Evolutionary conservation across 441 rosid genomes (phyloP).

Genomic region (Adansonia rubrostipa): DNA sequence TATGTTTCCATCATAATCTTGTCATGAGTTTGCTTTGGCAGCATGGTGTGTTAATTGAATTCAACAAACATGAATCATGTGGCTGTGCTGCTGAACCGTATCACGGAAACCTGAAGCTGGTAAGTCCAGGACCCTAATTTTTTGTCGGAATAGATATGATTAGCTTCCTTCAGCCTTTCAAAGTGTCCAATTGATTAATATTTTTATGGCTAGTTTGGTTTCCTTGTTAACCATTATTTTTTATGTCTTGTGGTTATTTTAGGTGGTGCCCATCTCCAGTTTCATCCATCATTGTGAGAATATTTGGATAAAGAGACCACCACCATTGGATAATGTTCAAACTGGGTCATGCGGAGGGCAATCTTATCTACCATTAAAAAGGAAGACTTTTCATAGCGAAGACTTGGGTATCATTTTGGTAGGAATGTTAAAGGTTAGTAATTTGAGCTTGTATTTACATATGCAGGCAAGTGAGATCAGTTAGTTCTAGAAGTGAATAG

Average conservation of each 20-base stretch:
- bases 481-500: neutral
- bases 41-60: constrained; percentile 71
- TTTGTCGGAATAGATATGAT: constrained; percentile 11
- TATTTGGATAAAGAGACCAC: constrained; percentile 43
- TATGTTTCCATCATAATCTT: constrained; percentile 24
- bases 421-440: constrained; percentile 76
- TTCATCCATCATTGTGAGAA: constrained; percentile 61
- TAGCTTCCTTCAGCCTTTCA: constrained; percentile 20
- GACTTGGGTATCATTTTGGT: constrained; percentile 60
- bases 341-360: constrained; percentile 36
- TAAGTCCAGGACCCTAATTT: constrained; percentile 31
- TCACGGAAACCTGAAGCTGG: constrained; percentile 63
- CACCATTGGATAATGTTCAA: constrained; percentile 35
- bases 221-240: neutral
- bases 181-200: neutral
- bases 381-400: constrained; percentile 60
- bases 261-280: constrained; percentile 79
- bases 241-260: constrained; percentile 29
- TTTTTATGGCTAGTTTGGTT: neutral
- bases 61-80: constrained; percentile 62
- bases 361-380: constrained; percentile 42
- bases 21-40: constrained; percentile 42
- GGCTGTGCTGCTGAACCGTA: constrained; percentile 56
- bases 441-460: constrained; percentile 26
- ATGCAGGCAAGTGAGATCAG: constrained; percentile 13